phyloP scores from a whole-genome alignment of 2,329 filamentous ascomycete species.

The Phaeomoniella chlamydospora region DNA sequence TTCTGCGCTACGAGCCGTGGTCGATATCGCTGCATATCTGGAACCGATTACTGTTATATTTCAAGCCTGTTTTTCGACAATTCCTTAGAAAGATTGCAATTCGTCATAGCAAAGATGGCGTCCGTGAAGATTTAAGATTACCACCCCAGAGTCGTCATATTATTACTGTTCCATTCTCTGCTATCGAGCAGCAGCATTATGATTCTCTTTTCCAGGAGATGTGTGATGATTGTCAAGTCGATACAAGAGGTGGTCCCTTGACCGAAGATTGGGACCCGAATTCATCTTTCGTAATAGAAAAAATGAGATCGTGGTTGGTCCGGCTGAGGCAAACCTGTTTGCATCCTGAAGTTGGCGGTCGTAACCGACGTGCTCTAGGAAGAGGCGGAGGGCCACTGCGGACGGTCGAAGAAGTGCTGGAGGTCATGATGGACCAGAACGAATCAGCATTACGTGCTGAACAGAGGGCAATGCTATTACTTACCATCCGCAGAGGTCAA shows the following conservation, averaged over 20 bases:
- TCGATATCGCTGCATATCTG: constrained; percentile 50
- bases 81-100: constrained; percentile 62
- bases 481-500: constrained; percentile 57
- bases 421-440: constrained; percentile 82
- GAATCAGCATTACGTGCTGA: constrained; percentile 52
- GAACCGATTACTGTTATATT: constrained; percentile 46
- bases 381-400: constrained; percentile 55
- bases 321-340: constrained; percentile 69
- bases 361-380: constrained; percentile 49
- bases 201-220: constrained; percentile 60
- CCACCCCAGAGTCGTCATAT: constrained; percentile 76
- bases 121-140: constrained; percentile 64
- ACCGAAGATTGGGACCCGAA: constrained; percentile 50
- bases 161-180: constrained; percentile 78
- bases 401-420: constrained; percentile 74
- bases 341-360: constrained; percentile 66
- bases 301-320: constrained; percentile 68
- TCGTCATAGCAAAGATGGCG: constrained; percentile 70
- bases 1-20: constrained; percentile 67
- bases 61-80: constrained; percentile 49
- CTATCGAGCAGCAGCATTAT: constrained; percentile 86
- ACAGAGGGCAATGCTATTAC: constrained; percentile 51
- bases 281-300: constrained; percentile 40
- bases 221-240: constrained; percentile 53
- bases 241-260: constrained; percentile 47